Evolutionary conservation across 306 rosid species (phyloP), one percentile per base, ranked within the genome.

Genomic region (Fagus crenata): DNA sequence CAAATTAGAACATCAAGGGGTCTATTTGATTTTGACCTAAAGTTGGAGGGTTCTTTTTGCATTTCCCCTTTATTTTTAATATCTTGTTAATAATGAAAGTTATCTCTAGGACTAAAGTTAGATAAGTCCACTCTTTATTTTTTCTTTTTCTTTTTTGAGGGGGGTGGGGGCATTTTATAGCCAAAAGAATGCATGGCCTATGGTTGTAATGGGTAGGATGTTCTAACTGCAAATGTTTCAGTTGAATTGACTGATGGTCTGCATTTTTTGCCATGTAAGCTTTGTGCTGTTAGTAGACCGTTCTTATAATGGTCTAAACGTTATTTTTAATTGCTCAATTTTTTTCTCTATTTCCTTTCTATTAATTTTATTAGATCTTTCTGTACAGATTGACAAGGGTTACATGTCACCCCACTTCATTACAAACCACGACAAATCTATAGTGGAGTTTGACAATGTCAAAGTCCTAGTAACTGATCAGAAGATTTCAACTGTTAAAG

Each of bases 381-480:
- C 33, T 78, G 67, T 78, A 40, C 98, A 94, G 98, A 64, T 94
- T 81, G 93, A 92, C 82, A 94, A 88, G 86, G 98, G 98, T 78
- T 94, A 89, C 81, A 87, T 92, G 95, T 92, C 98, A 77, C 80
- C 91, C 73, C 89, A 92, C 86, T 95, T 95, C 89, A 88, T 95
- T 43, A 95, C 96, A 9, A 92, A 90, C 87, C 96, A 95, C 75
- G 95, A 92, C 49, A 95, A 86, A 84, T 85, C 97, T 77, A 74
- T 72, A n/a, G 98, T 89, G 81, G 98, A 95, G 85, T 95, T 95
- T 85, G 96, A 92, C 81, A 73, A 81, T 79, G 88, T 95, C 61
- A 95, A 85, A 89, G 91, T 95, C 82, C 91, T 95, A 80, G 95
- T 95, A 70, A 92, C 98, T 70, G 98, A 95, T 89, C 96, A 92